Conservation (phyloP, 805 yeast species). For the Nakazawaea laoshanensis region DNA sequence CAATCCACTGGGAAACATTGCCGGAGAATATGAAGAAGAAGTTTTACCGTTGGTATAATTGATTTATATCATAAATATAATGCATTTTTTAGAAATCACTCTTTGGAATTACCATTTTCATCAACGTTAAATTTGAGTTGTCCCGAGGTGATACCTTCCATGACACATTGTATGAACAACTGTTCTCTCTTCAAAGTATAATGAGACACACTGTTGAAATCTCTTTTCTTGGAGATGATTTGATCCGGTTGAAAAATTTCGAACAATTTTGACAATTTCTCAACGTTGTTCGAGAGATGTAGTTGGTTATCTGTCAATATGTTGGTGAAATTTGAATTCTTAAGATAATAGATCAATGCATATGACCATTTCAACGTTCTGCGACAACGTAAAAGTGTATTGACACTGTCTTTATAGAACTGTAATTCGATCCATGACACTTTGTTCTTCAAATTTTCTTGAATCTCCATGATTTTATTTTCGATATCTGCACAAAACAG, state of each 20-base stretch:
- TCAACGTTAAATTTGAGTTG: slow-evolving; percentile 5
- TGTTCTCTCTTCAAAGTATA: slow-evolving; percentile 9
- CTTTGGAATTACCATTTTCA: slow-evolving; percentile 2
- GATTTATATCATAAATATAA: background rate
- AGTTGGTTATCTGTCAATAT: slow-evolving; percentile 64
- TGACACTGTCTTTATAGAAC: slow-evolving; percentile 68
- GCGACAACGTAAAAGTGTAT: slow-evolving; percentile 57
- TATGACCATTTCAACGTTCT: slow-evolving; percentile 86
- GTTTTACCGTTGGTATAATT: slow-evolving; percentile 16
- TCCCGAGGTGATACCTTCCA: slow-evolving; percentile 7
- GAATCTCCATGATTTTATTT: slow-evolving; percentile 52
- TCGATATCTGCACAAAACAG: slow-evolving; percentile 57
- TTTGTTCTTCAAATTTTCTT: slow-evolving; percentile 40
- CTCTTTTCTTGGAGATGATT: slow-evolving; percentile 17
- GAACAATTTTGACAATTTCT: slow-evolving; percentile 24
- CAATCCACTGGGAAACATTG: slow-evolving; percentile 67
- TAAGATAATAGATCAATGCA: slow-evolving; percentile 66
- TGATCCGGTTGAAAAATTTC: slow-evolving; percentile 20
- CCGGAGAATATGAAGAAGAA: slow-evolving; percentile 32
- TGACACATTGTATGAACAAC: slow-evolving; percentile 9
- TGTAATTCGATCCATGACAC: slow-evolving; percentile 86
- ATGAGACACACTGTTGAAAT: slow-evolving; percentile 13
- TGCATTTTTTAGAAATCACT: background rate
- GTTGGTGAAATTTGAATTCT: slow-evolving; percentile 36
- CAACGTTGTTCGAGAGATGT: slow-evolving; percentile 15